Conservation (phyloP, 2,329 filamentous ascomycete species). For the Leptosphaerulina australis region DNA sequence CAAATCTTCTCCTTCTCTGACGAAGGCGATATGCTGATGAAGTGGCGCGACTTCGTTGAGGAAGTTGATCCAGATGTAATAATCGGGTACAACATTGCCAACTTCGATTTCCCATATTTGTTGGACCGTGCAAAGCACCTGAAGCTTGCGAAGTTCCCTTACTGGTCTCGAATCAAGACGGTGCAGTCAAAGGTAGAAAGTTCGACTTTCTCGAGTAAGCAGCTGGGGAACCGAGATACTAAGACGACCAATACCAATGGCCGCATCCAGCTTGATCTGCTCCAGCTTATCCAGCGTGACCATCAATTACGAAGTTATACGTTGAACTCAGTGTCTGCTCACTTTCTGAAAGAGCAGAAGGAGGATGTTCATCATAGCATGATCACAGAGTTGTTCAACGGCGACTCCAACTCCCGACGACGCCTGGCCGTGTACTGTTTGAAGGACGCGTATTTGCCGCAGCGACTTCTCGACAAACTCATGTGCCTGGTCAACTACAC, state of each 20-base stretch:
- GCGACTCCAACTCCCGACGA: slow-evolving; percentile 88
- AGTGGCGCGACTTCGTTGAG: slow-evolving; percentile 88
- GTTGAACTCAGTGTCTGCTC: slow-evolving; percentile 91
- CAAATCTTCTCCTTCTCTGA: slow-evolving; percentile 82
- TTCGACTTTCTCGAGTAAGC: slow-evolving; percentile 93
- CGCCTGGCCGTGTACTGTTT: slow-evolving; percentile 93
- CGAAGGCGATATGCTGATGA: slow-evolving; percentile 88
- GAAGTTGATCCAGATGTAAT: slow-evolving; percentile 95
- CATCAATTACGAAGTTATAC: slow-evolving; percentile 97
- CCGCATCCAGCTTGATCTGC: slow-evolving; percentile 85
- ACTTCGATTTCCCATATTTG: slow-evolving; percentile 98
- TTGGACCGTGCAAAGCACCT: slow-evolving; percentile 85
- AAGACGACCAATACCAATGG: slow-evolving; percentile 96
- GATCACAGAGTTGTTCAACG: slow-evolving; percentile 98
- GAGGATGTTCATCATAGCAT: slow-evolving; percentile 99
- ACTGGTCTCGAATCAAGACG: slow-evolving; percentile 80
- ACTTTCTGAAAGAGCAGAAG: slow-evolving; percentile 96
- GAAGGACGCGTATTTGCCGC: slow-evolving; percentile 95
- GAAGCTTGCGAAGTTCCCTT: slow-evolving; percentile 79
- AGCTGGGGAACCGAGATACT: slow-evolving; percentile 95
- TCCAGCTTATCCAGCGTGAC: slow-evolving; percentile 95
- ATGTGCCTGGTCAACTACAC: slow-evolving; percentile 99
- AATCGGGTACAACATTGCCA: slow-evolving; percentile 97
- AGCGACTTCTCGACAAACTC: slow-evolving; percentile 93
- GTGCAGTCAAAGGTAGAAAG: slow-evolving; percentile 74